Percentiles rank a stretch among this genome's conserved stretches.
These are phyloP conservation scores for Naganishia albida DNA, from an alignment of 1,284 basidiomycete genomes.

Conservation along the genomic window DNA sequence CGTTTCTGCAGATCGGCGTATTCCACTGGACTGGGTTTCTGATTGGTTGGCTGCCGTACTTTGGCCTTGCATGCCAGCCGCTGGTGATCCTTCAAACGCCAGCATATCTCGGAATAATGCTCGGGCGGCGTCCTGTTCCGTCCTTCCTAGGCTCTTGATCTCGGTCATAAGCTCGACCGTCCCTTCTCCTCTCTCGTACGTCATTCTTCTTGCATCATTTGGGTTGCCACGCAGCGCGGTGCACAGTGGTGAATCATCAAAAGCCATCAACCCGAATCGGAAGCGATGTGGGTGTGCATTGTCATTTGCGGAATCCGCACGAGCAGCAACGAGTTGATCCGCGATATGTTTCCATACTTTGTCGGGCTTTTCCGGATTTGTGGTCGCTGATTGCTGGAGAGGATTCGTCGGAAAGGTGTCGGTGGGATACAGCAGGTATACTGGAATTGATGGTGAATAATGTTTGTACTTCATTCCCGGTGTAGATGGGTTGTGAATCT, in stretches of 20 bases:
- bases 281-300: slow-evolving; percentile 32
- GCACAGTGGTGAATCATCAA: slow-evolving; percentile 61
- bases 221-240: slow-evolving; percentile 1
- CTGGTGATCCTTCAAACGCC: slow-evolving; percentile 62
- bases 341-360: slow-evolving; percentile 3
- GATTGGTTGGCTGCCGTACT: background rate
- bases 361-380: slow-evolving; percentile 39
- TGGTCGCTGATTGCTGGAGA: slow-evolving; percentile 43
- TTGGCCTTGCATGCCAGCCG: background rate
- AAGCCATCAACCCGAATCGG: slow-evolving; percentile 69
- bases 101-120: slow-evolving; percentile 86
- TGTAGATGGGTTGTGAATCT: slow-evolving; percentile 68
- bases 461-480: slow-evolving; percentile 99
- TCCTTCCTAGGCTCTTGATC: slow-evolving; percentile 61
- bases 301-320: slow-evolving; percentile 49
- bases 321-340: slow-evolving; percentile 5
- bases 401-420: slow-evolving; percentile 50
- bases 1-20: too few relatives aligned
- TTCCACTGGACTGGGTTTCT: too few relatives aligned
- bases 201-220: too few relatives aligned
- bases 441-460: slow-evolving; percentile 86
- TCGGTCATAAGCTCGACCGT: background rate
- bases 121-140: slow-evolving; percentile 72
- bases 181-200: background rate
- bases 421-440: slow-evolving; percentile 68